Evolutionary conservation across 768 basidiomycete genomes (phyloP), one percentile per base, ranked within the genome.

Genomic region (Amylocystis lapponica): DNA sequence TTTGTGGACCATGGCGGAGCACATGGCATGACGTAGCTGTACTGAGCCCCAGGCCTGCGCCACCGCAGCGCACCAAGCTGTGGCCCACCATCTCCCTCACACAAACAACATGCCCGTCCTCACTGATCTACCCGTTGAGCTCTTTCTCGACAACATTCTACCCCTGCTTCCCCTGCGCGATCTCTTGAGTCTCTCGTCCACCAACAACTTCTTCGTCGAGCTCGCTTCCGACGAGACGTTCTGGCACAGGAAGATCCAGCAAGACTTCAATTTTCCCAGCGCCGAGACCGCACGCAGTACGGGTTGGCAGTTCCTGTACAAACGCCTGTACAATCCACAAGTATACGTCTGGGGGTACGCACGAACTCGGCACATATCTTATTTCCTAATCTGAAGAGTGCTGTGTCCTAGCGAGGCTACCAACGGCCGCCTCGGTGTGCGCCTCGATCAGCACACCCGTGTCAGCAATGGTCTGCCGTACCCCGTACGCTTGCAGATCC

Each of bases 231-330:
- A 92, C 56, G 84, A 89, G 45, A 80, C 79, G 0, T 72, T 91
- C 46, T 94, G 91, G 91, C 81, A 79, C 57, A 70, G 76, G 22
- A 83, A 76, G 47, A 64, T 88, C 8, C 58, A 70, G 23, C 60
- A 63, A 25, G 91, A 93, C 57, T 92, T 80, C 68, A 88, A 90
- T 62, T 93, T 89, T 53, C 73, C 83, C 7, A 77, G 75, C 3
- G 68, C 73, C 30, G 75, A 72, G 31, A 90, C 84, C 1, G 90
- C 90, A 12, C 70, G 91, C 16, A 78, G 74, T 11, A 78, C 64
- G 33, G 89, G 89, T 12, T 94, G 84, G 80, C 85, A 83, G 62
- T 74, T 79, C 52, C 78, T 94, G 29, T 94, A 92, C 65, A 71
- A 68, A 36, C 78, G 85, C 5, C 64, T 94, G 19, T 76, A 65